These are phyloP conservation scores for Fagus crenata DNA, from an alignment of 306 rosid genomes.

Conservation along the genomic window DNA sequence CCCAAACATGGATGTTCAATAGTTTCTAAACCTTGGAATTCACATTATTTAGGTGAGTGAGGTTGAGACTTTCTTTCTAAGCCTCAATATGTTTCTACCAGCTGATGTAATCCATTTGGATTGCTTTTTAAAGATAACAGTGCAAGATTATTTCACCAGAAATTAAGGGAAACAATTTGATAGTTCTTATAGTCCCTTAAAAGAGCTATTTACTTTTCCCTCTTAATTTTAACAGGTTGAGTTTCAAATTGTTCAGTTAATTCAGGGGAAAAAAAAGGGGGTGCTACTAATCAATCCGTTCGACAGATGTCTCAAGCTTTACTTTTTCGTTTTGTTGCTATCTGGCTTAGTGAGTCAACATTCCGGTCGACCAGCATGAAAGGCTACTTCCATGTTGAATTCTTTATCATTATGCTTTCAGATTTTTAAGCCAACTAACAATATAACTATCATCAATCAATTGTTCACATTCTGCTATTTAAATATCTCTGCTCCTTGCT, in stretches of 20 bases:
- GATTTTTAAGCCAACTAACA: slow-evolving; percentile 20
- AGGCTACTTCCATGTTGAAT: slow-evolving; percentile 10
- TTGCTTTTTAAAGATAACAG: background rate
- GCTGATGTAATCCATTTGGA: background rate
- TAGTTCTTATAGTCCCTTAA: background rate
- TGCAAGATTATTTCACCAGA: background rate
- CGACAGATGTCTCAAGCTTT: background rate
- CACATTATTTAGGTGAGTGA: background rate
- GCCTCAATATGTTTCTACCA: background rate
- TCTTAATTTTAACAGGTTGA: background rate
- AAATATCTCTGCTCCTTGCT: slow-evolving; percentile 8
- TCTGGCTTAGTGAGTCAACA: slow-evolving; percentile 2
- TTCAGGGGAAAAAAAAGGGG: background rate
- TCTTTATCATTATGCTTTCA: background rate
- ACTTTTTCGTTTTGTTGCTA: background rate
- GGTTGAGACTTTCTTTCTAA: background rate
- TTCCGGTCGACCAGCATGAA: slow-evolving; percentile 20
- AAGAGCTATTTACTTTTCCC: slow-evolving; percentile 10
- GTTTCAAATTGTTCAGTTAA: background rate
- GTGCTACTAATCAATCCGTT: background rate
- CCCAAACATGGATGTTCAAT: background rate
- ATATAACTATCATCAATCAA: slow-evolving; percentile 21
- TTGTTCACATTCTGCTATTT: slow-evolving; percentile 24
- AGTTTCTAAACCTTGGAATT: background rate
- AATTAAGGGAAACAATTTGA: background rate